These are phyloP conservation scores for Thymus mandschuricus DNA, from an alignment of 257 asterid genomes.

Conservation along the genomic window DNA sequence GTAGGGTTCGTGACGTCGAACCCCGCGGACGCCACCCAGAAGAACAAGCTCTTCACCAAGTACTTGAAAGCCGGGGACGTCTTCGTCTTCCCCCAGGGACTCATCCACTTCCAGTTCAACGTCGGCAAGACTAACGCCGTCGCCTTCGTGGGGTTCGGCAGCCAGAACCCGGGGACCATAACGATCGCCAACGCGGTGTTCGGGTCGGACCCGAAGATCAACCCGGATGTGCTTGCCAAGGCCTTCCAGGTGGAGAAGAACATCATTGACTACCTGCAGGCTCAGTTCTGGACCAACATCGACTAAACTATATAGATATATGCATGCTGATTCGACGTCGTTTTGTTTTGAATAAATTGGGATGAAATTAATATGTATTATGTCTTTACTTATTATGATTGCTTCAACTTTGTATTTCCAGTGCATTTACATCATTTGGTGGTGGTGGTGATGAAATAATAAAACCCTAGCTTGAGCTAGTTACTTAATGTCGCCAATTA, in stretches of 20 bases:
- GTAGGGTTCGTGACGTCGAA: constrained; percentile 32
- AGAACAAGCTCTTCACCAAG: constrained; percentile 13
- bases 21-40: background rate
- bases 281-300: background rate
- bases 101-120: constrained; percentile 29
- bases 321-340: too few species aligned
- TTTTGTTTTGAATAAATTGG: too few species aligned
- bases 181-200: constrained; percentile 26
- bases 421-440: too few species aligned
- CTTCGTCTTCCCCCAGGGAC: constrained; percentile 34
- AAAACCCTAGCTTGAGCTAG: too few species aligned
- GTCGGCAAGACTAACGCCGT: constrained; percentile 23
- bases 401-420: too few species aligned
- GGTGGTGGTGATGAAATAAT: too few species aligned
- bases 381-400: too few species aligned
- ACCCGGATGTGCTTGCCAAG: constrained; percentile 15
- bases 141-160: constrained; percentile 31
- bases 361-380: too few species aligned
- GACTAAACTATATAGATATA: background rate
- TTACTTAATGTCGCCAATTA: too few species aligned
- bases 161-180: constrained; percentile 9
- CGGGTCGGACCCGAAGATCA: constrained; percentile 18
- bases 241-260: constrained; percentile 21
- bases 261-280: constrained; percentile 3
- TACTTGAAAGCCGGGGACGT: background rate